Evolutionary conservation across 257 asterid genomes (phyloP), one percentile per base, ranked within the genome.

Genomic region (Eucommia ulmoides): DNA sequence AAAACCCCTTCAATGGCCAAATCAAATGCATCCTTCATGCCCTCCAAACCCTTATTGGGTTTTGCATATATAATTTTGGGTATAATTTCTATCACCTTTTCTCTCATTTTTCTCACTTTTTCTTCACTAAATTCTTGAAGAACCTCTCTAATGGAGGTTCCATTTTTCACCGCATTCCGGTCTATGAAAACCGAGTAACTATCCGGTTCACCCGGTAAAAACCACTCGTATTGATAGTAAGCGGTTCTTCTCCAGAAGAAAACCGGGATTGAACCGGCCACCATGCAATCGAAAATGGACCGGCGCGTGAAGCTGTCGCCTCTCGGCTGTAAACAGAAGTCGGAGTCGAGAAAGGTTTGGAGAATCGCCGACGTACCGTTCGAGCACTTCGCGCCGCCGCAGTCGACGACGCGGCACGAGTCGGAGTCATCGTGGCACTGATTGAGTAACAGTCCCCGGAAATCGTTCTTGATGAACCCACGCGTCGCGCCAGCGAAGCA

Each of bases 181-280:
- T 88, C 77, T 18, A 88, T 74, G 22, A 74, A 88, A 26, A 84
- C 86, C 58, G 93, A 88, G 54, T 78, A 88, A 54, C 87, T 81
- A 35, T 35, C 82, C 45, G 76, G 83, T 25, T 88, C 80, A 0
- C 17, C 57, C 8, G 93, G 93, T n/a, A 84, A 46, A 67, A 81
- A 84, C 97, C 85, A 81, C 18, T 74, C 72, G 53, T 84, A 88
- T 76, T 88, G 97, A 55, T 58, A 14, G 55, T 84, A 77, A 33
- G 84, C 87, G 0, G 85, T 79, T 49, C 95, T 58, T 41, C 53
- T 65, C 97, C 95, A 88, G 80, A 88, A 88, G 3, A 88, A 88
- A 21, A 84, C 88, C 60, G 97, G 95, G 3, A 84, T 69, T 1
- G 97, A 74, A 41, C 97, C 97, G 47, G 95, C 93, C n/a, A 88